A percentile compares a stretch with the other conserved stretches of the same genome.
phyloP scores from a whole-genome alignment of 2,329 filamentous ascomycete genomes.

The Colletotrichum sp. region DNA sequence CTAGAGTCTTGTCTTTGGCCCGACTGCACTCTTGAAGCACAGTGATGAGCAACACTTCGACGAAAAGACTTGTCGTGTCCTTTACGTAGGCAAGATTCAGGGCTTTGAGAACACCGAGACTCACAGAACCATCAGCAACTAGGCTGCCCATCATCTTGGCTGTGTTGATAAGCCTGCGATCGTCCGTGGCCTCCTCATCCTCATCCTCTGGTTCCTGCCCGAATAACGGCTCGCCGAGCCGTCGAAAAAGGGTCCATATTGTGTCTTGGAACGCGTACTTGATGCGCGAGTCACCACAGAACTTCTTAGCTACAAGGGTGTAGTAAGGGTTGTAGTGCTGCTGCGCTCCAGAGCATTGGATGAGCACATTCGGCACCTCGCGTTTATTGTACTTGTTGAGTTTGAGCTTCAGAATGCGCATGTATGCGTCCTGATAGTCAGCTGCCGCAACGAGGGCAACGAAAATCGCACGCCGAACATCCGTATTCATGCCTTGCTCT shows the following conservation, averaged over 20 bases:
- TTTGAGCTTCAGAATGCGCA: constrained; percentile 79
- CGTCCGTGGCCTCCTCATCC: constrained; percentile 51
- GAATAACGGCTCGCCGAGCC: constrained; percentile 81
- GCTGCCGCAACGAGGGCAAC: constrained; percentile 85
- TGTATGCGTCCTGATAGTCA: constrained; percentile 83
- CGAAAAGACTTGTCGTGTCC: constrained; percentile 75
- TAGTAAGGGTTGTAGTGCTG: constrained; percentile 92
- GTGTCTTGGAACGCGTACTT: constrained; percentile 87
- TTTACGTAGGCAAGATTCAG: constrained; percentile 82
- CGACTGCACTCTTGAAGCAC: constrained; percentile 67
- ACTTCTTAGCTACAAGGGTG: constrained; percentile 77
- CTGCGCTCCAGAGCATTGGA: constrained; percentile 87
- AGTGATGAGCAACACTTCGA: constrained; percentile 81
- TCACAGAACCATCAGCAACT: constrained; percentile 49
- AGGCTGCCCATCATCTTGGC: constrained; percentile 60
- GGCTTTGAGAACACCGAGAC: constrained; percentile 62
- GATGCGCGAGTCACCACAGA: constrained; percentile 77
- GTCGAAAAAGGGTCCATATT: constrained; percentile 84
- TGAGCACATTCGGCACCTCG: constrained; percentile 85
- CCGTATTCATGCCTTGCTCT: constrained; percentile 85
- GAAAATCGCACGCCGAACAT: constrained; percentile 89
- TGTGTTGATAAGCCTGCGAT: constrained; percentile 55
- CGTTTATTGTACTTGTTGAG: constrained; percentile 86
- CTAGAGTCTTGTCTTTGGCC: constrained; percentile 38
- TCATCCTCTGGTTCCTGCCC: constrained; percentile 67